Percentiles rank a stretch among this genome's conserved stretches.
Conservation (phyloP, 2,329 filamentous ascomycete species). For the Didymella keratinophila region DNA sequence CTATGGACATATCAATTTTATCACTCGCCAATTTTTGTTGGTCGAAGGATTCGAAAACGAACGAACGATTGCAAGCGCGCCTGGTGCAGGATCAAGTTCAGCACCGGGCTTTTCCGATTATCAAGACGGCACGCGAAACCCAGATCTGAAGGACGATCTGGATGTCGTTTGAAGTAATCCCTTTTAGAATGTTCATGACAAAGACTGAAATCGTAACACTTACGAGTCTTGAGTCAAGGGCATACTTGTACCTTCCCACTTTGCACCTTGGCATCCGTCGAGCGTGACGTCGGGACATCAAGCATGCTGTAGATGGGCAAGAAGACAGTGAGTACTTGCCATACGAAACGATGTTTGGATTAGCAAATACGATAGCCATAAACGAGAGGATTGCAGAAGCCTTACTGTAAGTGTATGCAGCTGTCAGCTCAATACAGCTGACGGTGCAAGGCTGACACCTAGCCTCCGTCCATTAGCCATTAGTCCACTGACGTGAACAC, state of each 20-base stretch:
- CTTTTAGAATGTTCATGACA: not conserved
- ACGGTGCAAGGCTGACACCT: constrained; percentile 15
- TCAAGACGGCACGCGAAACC: not conserved
- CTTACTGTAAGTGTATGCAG: constrained; percentile 6
- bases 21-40: not conserved
- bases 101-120: not conserved
- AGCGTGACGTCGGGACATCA: not conserved
- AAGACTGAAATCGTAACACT: not conserved
- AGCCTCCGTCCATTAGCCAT: constrained; percentile 9
- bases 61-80: constrained; percentile 10
- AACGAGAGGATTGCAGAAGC: not conserved
- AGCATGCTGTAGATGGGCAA: not conserved
- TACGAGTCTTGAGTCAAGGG: not conserved
- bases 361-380: not conserved
- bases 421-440: constrained; percentile 17
- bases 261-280: not conserved
- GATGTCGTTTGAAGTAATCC: not conserved
- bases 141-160: constrained; percentile 1
- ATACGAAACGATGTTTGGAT: not conserved
- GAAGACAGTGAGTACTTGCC: not conserved
- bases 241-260: not conserved
- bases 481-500: constrained; percentile 2
- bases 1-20: not conserved
- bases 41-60: not conserved
- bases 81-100: not conserved